phyloP scores from a whole-genome alignment of 441 rosid genomes.

The Omphalea diandra region DNA sequence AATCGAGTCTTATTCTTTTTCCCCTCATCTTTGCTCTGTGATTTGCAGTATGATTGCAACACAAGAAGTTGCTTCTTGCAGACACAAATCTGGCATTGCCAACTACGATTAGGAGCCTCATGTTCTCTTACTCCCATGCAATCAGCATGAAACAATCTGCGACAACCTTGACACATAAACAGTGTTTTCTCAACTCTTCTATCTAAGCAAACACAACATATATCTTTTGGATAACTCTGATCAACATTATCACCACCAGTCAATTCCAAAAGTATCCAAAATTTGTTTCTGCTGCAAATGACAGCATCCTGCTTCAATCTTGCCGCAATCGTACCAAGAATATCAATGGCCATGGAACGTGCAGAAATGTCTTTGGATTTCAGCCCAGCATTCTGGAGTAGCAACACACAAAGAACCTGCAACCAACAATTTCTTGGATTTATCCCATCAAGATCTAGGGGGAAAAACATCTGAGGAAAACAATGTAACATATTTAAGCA shows the following conservation, averaged over 20 bases:
- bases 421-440: slow-evolving; percentile 31
- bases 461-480: slow-evolving; percentile 11
- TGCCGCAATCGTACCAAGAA: slow-evolving; percentile 92
- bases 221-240: slow-evolving; percentile 46
- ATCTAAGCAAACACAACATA: slow-evolving; percentile 75
- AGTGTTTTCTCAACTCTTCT: slow-evolving; percentile 57
- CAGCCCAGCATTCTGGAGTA: slow-evolving; percentile 95
- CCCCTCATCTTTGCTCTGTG: slow-evolving; percentile 52
- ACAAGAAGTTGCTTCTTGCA: slow-evolving; percentile 89
- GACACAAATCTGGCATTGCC: slow-evolving; percentile 85
- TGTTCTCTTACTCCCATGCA: slow-evolving; percentile 89
- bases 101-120: slow-evolving; percentile 64
- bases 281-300: slow-evolving; percentile 50
- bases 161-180: slow-evolving; percentile 81
- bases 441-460: slow-evolving; percentile 4
- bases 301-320: slow-evolving; percentile 89
- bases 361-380: slow-evolving; percentile 94
- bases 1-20: slow-evolving; percentile 26
- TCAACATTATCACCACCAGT: slow-evolving; percentile 43
- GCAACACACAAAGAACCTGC: slow-evolving; percentile 98
- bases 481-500: slow-evolving; percentile 2
- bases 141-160: slow-evolving; percentile 77
- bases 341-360: slow-evolving; percentile 92
- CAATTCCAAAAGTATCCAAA: slow-evolving; percentile 71
- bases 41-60: slow-evolving; percentile 74